Base-by-base conservation (phyloP, 2,329 filamentous ascomycete species). In the Boeremia lycopersici region DNA sequence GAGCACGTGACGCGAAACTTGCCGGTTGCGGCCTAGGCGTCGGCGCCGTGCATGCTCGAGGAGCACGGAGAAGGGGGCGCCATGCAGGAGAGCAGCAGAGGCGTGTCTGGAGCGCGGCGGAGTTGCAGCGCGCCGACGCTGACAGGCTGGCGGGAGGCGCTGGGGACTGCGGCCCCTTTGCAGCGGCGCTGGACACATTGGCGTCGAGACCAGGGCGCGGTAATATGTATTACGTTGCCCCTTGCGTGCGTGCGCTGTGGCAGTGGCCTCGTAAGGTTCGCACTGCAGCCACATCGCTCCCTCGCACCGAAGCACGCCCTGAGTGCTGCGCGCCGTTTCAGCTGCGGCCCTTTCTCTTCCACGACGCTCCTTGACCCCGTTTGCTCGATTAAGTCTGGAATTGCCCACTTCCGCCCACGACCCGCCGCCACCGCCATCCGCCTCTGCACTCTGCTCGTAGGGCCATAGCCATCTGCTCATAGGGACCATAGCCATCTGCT, bases 221-320 rank as follows among this genome's bases (percentile, higher is more conserved):
- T 54, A 40, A 45, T 34, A 39, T 29, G 39, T 61, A 63, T 59
- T 61, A 63, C 58, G 59, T 55, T 57, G 64, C 63, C 40, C 69
- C 64, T 67, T 68, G 68, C 63, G 58, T 64, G 57, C 61, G 64
- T 66, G 19, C 19, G 19, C 64, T 54, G 52, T 54, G 52, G 52
- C 56, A 57, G 61, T 61, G 48, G 54, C 49, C 53, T 59, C 39
- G 39, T 56, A 44, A 52, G 45, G 52, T 36, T 41, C 23, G 45
- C 44, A 35, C 47, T 43, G 42, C 53, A 56, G 53, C 53, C 53
- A 52, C 48, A 56, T 53, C 29, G 43, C 48, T 41, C 33, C 12
- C 44, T 30, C 48, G 12, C 45, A 44, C 28, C 48, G 34, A 39
- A 46, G 39, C 41, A 46, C 48, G 42, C 31, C 48, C 53, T 43